Conservation (phyloP, 2,329 filamentous ascomycete species). For the Sarocladiaceae sp. region DNA sequence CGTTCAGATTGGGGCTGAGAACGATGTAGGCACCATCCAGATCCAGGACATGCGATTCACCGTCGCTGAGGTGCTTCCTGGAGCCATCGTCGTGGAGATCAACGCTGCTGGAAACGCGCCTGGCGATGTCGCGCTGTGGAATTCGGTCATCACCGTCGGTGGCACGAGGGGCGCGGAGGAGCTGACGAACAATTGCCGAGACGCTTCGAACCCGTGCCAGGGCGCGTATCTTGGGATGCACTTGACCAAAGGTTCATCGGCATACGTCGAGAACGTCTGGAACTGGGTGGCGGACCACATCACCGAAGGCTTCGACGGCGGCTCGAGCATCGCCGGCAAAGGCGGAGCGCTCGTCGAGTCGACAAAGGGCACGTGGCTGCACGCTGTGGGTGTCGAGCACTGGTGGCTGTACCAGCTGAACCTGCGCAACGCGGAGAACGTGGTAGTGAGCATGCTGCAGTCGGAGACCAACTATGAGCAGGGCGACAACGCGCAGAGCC, state of each 20-base stretch:
- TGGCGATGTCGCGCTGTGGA: conserved; percentile 46
- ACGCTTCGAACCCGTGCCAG: conserved; percentile 31
- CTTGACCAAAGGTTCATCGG: conserved; percentile 38
- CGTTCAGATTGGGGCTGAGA: conserved; percentile 40
- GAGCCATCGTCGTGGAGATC: conserved; percentile 36
- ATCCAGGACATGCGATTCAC: conserved; percentile 48
- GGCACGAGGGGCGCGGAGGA: conserved; percentile 32
- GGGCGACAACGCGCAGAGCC: conserved; percentile 26
- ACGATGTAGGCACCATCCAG: conserved; percentile 41
- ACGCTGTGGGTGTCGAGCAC: conserved; percentile 44
- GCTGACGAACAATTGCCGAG: conserved; percentile 29
- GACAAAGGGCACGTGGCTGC: conserved; percentile 44
- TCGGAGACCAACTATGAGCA: conserved; percentile 42
- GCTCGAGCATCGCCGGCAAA: conserved; percentile 39
- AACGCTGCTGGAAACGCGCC: conserved; percentile 29
- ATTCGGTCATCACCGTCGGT: conserved; percentile 38
- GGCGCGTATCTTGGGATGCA: conserved; percentile 44
- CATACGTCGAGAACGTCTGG: conserved; percentile 40
- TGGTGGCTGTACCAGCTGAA: conserved; percentile 54
- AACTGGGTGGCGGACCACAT: conserved; percentile 42
- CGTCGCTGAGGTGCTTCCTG: conserved; percentile 36
- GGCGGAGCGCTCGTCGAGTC: conserved; percentile 42
- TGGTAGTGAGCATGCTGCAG: conserved; percentile 45
- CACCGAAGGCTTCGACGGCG: conserved; percentile 39
- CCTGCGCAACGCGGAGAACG: conserved; percentile 40